These are phyloP conservation scores for Physcomitrellopsis africana DNA, from an alignment of 225 moss, liverwort and hornwort species.

Conservation along the genomic window DNA sequence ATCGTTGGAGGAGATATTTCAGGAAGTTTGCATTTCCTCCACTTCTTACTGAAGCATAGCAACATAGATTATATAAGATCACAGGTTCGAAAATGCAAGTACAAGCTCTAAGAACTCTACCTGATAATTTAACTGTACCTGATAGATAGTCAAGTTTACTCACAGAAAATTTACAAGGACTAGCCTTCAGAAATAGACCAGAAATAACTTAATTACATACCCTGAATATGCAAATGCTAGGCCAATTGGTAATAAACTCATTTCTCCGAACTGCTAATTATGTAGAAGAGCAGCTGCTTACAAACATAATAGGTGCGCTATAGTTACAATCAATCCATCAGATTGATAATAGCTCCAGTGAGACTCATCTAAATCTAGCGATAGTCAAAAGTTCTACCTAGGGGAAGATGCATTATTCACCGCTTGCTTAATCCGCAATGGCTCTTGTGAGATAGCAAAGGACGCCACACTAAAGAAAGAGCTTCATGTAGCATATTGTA, in stretches of 20 bases:
- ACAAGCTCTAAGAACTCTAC: background rate
- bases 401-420: background rate
- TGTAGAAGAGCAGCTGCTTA: slow-evolving; percentile 6
- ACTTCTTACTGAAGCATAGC: slow-evolving; percentile 53
- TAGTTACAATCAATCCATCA: slow-evolving; percentile 16
- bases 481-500: slow-evolving; percentile 6
- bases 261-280: background rate
- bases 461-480: slow-evolving; percentile 18
- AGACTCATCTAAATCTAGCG: background rate
- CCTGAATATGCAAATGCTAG: background rate
- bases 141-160: too few species aligned
- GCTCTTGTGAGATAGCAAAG: slow-evolving; percentile 3
- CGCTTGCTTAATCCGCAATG: slow-evolving; percentile 2
- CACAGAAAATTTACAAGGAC: too few species aligned
- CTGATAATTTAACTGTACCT: background rate
- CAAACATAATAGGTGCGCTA: background rate
- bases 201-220: background rate
- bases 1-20: slow-evolving; percentile 38
- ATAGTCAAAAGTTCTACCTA: background rate
- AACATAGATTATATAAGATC: slow-evolving; percentile 28
- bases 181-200: too few species aligned
- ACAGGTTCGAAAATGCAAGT: background rate
- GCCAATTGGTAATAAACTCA: background rate
- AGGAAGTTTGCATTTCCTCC: slow-evolving; percentile 60
- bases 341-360: background rate